phyloP scores from a whole-genome alignment of 1,284 basidiomycete genomes.

The Microbotryum scabiosae region DNA sequence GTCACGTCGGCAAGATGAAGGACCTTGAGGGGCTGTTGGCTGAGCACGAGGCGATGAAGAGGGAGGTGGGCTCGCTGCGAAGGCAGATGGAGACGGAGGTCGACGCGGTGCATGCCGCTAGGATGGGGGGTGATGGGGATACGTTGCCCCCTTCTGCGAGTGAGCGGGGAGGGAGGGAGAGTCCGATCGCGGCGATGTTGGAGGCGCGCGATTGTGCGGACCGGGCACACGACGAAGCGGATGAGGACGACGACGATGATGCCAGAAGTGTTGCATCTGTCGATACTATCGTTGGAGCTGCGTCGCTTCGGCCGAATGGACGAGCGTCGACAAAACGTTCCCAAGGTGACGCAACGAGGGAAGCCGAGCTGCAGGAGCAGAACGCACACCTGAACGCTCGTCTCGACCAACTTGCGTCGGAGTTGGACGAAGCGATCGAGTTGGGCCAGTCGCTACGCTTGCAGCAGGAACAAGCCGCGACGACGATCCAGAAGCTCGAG shows the following conservation, averaged over 20 bases:
- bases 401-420: constrained; percentile 59
- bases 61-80: constrained; percentile 56
- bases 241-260: constrained; percentile 43
- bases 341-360: constrained; percentile 28
- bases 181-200: constrained; percentile 24
- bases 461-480: constrained; percentile 69
- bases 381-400: constrained; percentile 62
- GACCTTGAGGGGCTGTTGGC: constrained; percentile 66
- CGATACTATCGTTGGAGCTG: constrained; percentile 43
- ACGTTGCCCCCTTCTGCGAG: background rate
- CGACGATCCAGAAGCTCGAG: constrained; percentile 67
- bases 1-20: constrained; percentile 76
- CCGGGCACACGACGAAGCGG: constrained; percentile 41
- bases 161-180: constrained; percentile 18
- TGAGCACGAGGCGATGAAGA: constrained; percentile 78
- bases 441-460: constrained; percentile 64
- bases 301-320: constrained; percentile 31
- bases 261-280: constrained; percentile 29
- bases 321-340: constrained; percentile 8
- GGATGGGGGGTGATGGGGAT: background rate
- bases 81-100: constrained; percentile 37
- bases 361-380: constrained; percentile 42
- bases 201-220: constrained; percentile 36
- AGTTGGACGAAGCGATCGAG: constrained; percentile 68
- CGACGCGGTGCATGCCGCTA: constrained; percentile 30